Base-by-base conservation (phyloP, 2,329 filamentous ascomycete species). In the Drechslera avenae region DNA sequence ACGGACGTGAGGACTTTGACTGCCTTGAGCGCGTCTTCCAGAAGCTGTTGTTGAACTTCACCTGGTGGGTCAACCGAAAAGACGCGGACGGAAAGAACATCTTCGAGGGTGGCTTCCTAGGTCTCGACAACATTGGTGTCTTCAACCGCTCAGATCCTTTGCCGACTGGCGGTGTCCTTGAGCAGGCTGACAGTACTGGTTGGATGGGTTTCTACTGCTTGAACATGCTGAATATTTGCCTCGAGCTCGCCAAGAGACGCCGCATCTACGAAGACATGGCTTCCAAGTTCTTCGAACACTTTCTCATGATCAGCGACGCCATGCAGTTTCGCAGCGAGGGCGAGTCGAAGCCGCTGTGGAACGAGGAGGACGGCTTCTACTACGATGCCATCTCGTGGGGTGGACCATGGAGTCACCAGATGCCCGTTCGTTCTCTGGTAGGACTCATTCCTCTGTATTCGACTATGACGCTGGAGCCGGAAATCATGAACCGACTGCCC, bases 121-220 rank as follows among this genome's bases (percentile, higher is more conserved):
- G 93, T 37, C 80, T 97, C 44, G 93, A 97, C 83, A 97, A 97
- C 72, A 97, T 97, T 73, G 94, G 94, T 46, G 78, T 97, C 30
- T 97, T 97, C 83, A 97, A 97, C 75, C 89, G 93, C 37, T 97
- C 93, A 0, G 93, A 97, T 73, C 92, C 94, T 19, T 78, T 97
- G 32, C 93, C 93, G 0, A 97, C 94, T 0, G 93, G 93, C 26
- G 93, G 94, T 75, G 87, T 91, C 2, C 83, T 97, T 7, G 93
- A 97, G 75, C 93, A 97, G 77, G 94, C 94, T 14, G 93, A 97
- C 79, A 96, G 91, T 72, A 97, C 93, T 8, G 93, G 93, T 26
- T 97, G 93, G 93, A 97, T 97, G 93, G 93, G 90, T 8, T 97
- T 97, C 74, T 97, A 96, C 79, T 96, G 89, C 67, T 78, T 97